A percentile compares a stretch with the other conserved stretches of the same genome.
These are phyloP conservation scores for Carex scoparia DNA, from an alignment of 176 grass and related monocot species.

Conservation along the genomic window DNA sequence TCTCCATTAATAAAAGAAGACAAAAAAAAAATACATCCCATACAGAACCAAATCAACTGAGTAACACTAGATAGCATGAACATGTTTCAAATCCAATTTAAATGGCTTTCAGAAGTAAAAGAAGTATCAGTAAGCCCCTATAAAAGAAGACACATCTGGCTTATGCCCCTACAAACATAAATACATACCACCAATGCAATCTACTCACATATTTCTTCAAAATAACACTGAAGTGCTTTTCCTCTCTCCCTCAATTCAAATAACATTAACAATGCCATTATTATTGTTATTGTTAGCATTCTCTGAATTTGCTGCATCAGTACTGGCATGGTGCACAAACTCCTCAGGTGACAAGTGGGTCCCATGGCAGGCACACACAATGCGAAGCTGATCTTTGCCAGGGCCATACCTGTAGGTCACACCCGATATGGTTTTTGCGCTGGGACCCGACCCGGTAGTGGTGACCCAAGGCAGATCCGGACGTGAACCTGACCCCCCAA, in stretches of 20 bases:
- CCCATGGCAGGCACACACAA: conserved; percentile 92
- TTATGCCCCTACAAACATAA: neutral
- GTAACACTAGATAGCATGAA: too few species aligned
- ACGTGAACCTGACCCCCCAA: conserved; percentile 78
- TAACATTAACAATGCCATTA: conserved; percentile 6
- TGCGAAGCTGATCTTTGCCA: conserved; percentile 57
- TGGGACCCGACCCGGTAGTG: conserved; percentile 52
- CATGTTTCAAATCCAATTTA: neutral
- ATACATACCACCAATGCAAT: neutral
- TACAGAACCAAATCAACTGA: neutral
- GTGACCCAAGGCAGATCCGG: conserved; percentile 97
- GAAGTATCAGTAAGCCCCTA: neutral
- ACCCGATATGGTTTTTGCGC: conserved; percentile 83
- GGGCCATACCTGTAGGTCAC: conserved; percentile 82
- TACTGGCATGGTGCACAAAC: conserved; percentile 66
- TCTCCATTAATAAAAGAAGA: neutral
- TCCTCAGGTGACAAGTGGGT: conserved; percentile 72
- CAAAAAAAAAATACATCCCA: neutral
- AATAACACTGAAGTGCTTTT: neutral
- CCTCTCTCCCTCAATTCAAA: neutral
- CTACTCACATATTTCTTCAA: neutral
- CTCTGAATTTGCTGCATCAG: conserved; percentile 19
- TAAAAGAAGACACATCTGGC: neutral
- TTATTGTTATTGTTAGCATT: conserved; percentile 9
- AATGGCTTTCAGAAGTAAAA: neutral